Base-by-base conservation (phyloP, 2,329 filamentous ascomycete species). In the Colletotrichum zoysiae region DNA sequence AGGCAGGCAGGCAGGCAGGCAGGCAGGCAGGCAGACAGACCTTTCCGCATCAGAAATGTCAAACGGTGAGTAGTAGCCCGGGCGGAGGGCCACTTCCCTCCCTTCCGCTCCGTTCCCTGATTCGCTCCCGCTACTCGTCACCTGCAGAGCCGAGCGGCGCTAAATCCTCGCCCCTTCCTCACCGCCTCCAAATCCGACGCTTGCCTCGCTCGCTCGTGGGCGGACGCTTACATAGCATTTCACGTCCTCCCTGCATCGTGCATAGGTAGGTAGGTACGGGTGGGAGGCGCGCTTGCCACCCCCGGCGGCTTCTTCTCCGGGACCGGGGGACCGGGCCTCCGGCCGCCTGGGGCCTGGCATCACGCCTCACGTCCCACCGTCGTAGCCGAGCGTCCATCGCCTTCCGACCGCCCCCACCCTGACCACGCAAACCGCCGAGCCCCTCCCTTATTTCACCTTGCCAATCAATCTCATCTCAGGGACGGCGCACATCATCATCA, bases 221-320 rank as follows among this genome's bases (percentile, higher is more conserved):
- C 14, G n/a, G 55, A 42, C 35, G 35, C 46, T 42, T 40, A n/a
- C n/a, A n/a, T n/a, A n/a, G n/a, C n/a, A 16, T 38, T 40, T 14
- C 16, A 40, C 23, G 18, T 58, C 44, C 67, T 64, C 62, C 66
- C 74, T 65, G 67, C 61, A 61, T 53, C 58, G 71, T 76, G 58
- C 67, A 67, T 62, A 66, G 3, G 26, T 26, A 66, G 3, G 26
- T 26, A 26, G 30, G 30, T 30, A 30, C 65, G 51, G 35, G 26
- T 42, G 57, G 57, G 14, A 44, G 23, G 63, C 69, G 58, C 53
- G 58, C 68, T 12, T 30, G 30, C 30, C 3, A 30, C 30, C 46
- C 42, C 55, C 65, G 3, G 46, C 53, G 38, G 50, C 50, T 56
- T 63, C 48, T 46, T 38, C 23, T 20, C 30, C 51, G 33, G 26